Base-by-base conservation (phyloP, 2,329 filamentous ascomycete species). In the Pseudocercospora pini-densiflorae region DNA sequence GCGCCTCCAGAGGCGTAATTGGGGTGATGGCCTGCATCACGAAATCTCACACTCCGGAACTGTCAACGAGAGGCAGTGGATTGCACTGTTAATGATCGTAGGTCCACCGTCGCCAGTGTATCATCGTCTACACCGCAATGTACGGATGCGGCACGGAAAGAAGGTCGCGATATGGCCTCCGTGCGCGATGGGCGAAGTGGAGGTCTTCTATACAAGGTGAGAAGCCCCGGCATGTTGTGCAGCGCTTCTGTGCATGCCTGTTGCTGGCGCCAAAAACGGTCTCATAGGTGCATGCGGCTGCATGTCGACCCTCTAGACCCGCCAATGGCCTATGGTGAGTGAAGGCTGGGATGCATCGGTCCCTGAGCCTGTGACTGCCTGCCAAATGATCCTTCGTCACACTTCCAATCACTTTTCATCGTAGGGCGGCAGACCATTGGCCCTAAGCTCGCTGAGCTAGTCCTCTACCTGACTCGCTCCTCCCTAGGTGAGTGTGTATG, bases 1-100 rank as follows among this genome's bases (percentile, higher is more conserved):
- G 78, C 59, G 77, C 71, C 70, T 81, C 79, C 70, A 81, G 75
- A 59, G 81, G 80, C 68, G 80, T 80, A 57, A 79, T 78, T 62
- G 81, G 81, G 10, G 80, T 81, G 76, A 81, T 79, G 77, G 77
- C 79, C 78, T 79, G 80, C 81, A 82, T 76, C 68, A 73, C 71
- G 64, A 27, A 19, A 29, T 55, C 55, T 62, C 43, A 53, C 69
- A 58, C 40, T 21, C 36, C 4, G 57, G 61, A 62, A 14, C 5
- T 31, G 47, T 61, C 40, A 55, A 27, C 21, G 43, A 49, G 61
- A 24, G 33, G 36, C 6, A 14, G 45, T 33, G 21, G 43, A 19
- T 31, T 10, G n/a, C 43, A 45, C 23, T 12, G 47, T 64, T 36
- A 68, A 60, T 55, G 64, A 70, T 61, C 14, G 67, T 54, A 23